Conservation (phyloP, 495 filamentous ascomycete genomes). For the Hyaloscypha finlandica region DNA sequence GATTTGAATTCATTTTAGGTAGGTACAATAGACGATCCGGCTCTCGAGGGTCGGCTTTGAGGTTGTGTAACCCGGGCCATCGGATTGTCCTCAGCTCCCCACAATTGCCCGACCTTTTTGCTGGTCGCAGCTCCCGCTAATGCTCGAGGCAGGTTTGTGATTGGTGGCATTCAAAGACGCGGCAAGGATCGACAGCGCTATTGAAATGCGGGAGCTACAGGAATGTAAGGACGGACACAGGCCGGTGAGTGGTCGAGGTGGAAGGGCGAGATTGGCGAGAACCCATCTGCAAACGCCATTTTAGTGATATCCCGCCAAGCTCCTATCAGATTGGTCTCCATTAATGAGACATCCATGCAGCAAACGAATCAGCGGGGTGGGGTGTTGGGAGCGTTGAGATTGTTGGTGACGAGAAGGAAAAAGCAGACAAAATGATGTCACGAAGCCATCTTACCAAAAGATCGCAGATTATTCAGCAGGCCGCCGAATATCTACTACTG, state of each 20-base stretch:
- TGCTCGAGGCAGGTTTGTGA: neutral
- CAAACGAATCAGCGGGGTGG: neutral
- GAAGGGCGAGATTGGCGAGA: neutral
- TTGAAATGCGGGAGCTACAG: slow-evolving; percentile 15
- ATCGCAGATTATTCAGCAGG: neutral
- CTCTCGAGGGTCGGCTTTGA: neutral
- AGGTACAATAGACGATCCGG: neutral
- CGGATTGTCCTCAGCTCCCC: neutral
- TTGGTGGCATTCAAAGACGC: neutral
- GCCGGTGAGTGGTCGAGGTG: neutral
- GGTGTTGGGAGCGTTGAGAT: neutral
- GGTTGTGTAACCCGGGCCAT: neutral
- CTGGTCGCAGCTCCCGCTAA: neutral
- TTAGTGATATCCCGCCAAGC: neutral
- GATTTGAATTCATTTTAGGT: no score
- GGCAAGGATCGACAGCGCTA: slow-evolving; percentile 9
- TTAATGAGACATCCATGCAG: neutral
- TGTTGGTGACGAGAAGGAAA: neutral
- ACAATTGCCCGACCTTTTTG: neutral
- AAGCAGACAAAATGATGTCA: neutral
- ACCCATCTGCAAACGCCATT: neutral
- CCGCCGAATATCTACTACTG: neutral
- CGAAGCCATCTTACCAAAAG: neutral
- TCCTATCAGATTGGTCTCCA: neutral
- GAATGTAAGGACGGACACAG: slow-evolving; percentile 4